Conservation (phyloP, 371 early-diverging fungal species). For the Mortierella sp. region DNA sequence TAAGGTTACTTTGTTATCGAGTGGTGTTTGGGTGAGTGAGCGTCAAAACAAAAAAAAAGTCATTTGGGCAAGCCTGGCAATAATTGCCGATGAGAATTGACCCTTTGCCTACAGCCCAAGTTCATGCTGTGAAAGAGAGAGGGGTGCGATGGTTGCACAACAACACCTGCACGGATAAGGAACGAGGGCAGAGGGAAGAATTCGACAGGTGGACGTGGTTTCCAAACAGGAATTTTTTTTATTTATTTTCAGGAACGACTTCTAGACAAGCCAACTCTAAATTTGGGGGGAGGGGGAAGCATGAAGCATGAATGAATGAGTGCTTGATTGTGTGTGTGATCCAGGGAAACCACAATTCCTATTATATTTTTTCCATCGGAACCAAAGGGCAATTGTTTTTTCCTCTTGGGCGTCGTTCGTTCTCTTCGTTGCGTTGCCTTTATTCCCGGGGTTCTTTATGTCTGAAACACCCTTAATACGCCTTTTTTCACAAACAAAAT, state of each 20-base stretch:
- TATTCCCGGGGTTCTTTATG: no score
- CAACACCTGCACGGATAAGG: not conserved
- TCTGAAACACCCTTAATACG: no score
- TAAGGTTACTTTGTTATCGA: not conserved
- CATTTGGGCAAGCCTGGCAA: no score
- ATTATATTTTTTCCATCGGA: no score
- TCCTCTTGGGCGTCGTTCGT: no score
- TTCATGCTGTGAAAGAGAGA: no score
- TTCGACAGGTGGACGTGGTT: not conserved
- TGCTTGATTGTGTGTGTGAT: not conserved
- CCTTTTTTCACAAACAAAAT: not conserved
- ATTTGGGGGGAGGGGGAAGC: not conserved
- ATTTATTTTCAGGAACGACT: not conserved
- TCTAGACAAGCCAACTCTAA: conserved; percentile 9
- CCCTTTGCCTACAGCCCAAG: no score
- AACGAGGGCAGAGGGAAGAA: not conserved
- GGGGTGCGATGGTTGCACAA: no score
- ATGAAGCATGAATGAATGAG: not conserved
- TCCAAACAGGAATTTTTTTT: not conserved
- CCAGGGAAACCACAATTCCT: no score
- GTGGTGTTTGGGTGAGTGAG: not conserved
- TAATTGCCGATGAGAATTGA: not conserved
- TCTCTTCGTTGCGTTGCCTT: no score
- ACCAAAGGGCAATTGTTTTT: no score
- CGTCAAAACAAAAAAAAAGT: not conserved